Percentiles rank a stretch among this genome's conserved stretches.
Evolutionary conservation across 805 yeast species (phyloP).

Genomic region (Monosporozyma aquatica): DNA sequence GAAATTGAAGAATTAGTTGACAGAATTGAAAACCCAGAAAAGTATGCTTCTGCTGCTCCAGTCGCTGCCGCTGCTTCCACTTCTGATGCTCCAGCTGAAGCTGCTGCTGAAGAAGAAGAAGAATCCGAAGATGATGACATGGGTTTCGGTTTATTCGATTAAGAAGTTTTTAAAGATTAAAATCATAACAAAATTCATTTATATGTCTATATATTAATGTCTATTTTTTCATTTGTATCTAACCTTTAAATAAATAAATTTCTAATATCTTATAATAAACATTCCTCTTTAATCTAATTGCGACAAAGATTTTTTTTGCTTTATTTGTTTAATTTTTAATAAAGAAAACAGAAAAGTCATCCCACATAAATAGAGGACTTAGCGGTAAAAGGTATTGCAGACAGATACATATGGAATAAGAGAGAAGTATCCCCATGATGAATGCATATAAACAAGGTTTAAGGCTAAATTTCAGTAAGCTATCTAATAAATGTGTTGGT

Average conservation of each 20-base stretch:
- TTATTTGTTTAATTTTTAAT: background rate
- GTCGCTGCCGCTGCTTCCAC: conserved; percentile 76
- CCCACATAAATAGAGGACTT: no score
- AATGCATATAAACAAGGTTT: background rate
- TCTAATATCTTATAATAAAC: no score
- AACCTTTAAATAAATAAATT: no score
- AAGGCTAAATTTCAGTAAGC: background rate
- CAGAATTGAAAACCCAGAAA: conserved; percentile 99
- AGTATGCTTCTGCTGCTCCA: conserved; percentile 99
- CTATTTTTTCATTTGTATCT: no score
- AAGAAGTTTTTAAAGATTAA: conserved; percentile 31
- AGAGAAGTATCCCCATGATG: no score
- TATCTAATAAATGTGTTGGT: background rate
- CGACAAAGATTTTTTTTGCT: no score
- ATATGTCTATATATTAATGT: no score
- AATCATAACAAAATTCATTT: no score
- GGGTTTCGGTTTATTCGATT: conserved; percentile 99
- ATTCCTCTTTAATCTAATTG: no score
- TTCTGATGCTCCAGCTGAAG: conserved; percentile 57
- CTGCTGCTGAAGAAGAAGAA: conserved; percentile 65
- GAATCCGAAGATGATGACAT: conserved; percentile 64
- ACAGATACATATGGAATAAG: background rate
- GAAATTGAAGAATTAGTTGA: conserved; percentile 98
- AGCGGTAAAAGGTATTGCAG: background rate
- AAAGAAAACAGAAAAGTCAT: no score